Evolutionary conservation across 2,329 filamentous ascomycete species (phyloP).

Genomic region (Colletotrichum coccodes): DNA sequence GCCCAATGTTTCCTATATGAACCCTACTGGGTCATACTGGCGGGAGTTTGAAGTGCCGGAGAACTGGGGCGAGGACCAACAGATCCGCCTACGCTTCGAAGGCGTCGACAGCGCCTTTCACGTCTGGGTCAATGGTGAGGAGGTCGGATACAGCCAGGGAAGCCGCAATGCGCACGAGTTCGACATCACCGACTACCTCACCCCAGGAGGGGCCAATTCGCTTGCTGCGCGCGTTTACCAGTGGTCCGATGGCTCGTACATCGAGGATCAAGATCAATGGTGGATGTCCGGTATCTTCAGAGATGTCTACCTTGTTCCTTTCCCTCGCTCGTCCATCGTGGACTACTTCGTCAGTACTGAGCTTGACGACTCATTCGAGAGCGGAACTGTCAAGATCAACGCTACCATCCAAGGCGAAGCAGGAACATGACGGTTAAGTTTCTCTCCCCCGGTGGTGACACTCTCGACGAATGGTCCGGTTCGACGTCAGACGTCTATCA

Average conservation of each 20-base stretch:
- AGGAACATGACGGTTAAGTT: slow-evolving; percentile 9
- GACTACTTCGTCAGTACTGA: slow-evolving; percentile 66
- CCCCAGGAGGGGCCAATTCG: slow-evolving; percentile 57
- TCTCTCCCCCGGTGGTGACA: neutral
- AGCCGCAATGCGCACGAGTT: slow-evolving; percentile 80
- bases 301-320: slow-evolving; percentile 73
- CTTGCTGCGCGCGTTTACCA: slow-evolving; percentile 77
- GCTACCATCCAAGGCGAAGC: slow-evolving; percentile 50
- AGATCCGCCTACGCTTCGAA: slow-evolving; percentile 77
- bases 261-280: slow-evolving; percentile 79
- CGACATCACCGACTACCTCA: slow-evolving; percentile 68
- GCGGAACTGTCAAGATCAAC: slow-evolving; percentile 61
- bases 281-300: slow-evolving; percentile 75
- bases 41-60: slow-evolving; percentile 63
- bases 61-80: slow-evolving; percentile 54
- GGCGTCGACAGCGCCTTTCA: slow-evolving; percentile 80
- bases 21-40: slow-evolving; percentile 72
- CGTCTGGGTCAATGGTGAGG: slow-evolving; percentile 74
- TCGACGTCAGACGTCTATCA: slow-evolving; percentile 38
- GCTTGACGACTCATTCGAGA: slow-evolving; percentile 62
- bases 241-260: slow-evolving; percentile 76
- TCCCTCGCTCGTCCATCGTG: slow-evolving; percentile 63
- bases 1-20: slow-evolving; percentile 70
- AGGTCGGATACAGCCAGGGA: slow-evolving; percentile 78
- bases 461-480: slow-evolving; percentile 32